phyloP scores from a whole-genome alignment of 1,139 yeast species.

The Geotrichum klebahnii region DNA sequence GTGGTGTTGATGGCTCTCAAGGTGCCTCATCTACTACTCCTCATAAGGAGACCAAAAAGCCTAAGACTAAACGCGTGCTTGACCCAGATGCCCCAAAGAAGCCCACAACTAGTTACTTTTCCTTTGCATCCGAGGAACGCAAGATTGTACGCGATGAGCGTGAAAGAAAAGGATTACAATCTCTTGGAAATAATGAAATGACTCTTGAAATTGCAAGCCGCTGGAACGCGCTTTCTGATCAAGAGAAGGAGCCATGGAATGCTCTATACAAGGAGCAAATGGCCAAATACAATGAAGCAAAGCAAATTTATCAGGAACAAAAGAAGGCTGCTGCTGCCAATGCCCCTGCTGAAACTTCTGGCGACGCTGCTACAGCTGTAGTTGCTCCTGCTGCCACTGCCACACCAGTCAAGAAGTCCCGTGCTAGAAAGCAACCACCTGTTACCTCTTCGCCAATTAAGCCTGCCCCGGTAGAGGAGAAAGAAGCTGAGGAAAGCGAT shows the following conservation, averaged over 20 bases:
- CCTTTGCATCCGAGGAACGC: constrained; percentile 51
- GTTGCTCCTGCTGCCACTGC: background rate
- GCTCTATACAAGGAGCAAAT: constrained; percentile 64
- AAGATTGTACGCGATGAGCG: constrained; percentile 57
- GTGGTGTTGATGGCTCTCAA: constrained; percentile 20
- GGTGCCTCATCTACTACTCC: constrained; percentile 31
- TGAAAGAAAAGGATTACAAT: constrained; percentile 52
- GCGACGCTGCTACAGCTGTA: background rate
- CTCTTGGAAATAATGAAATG: constrained; percentile 69
- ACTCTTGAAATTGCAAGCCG: constrained; percentile 71
- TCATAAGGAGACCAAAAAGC: constrained; percentile 20
- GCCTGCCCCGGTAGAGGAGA: constrained; percentile 12
- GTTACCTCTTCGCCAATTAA: too few species aligned
- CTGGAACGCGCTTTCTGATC: constrained; percentile 67
- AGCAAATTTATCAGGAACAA: constrained; percentile 59
- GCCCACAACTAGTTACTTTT: constrained; percentile 72
- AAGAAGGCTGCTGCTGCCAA: constrained; percentile 28
- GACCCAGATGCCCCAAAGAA: constrained; percentile 53
- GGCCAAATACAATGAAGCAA: constrained; percentile 57
- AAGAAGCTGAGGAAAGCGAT: constrained; percentile 13
- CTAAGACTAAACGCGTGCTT: constrained; percentile 22
- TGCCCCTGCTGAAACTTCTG: constrained; percentile 2
- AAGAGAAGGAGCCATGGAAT: constrained; percentile 73
- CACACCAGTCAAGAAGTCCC: background rate
- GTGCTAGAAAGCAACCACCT: background rate